These are phyloP conservation scores for Plasmodium gallinaceum DNA, from an alignment of 169 alveolate genomes.

Conservation along the genomic window DNA sequence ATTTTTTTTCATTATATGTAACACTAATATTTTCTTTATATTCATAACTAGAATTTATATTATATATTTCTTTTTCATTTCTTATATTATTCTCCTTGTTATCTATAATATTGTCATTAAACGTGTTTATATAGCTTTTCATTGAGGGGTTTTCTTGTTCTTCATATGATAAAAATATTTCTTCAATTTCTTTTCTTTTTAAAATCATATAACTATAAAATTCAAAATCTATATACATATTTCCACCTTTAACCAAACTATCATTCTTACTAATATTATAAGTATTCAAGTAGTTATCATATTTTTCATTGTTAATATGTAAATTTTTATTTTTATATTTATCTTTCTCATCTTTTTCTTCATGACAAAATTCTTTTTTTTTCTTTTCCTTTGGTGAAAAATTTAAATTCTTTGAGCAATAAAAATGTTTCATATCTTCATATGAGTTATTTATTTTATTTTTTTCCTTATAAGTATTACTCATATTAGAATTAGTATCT, in stretches of 20 bases:
- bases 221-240: background rate
- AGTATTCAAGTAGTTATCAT: background rate
- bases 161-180: background rate
- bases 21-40: background rate
- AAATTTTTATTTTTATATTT: background rate
- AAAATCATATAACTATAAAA: slow-evolving; percentile 6
- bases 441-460: no score
- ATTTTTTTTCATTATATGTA: background rate
- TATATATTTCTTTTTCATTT: background rate
- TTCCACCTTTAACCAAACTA: background rate
- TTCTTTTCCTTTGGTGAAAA: background rate
- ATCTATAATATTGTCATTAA: background rate
- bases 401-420: background rate
- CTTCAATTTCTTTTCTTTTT: slow-evolving; percentile 14
- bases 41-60: background rate
- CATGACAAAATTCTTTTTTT: background rate
- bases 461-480: no score
- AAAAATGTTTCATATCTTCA: no score
- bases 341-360: background rate
- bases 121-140: background rate
- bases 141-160: background rate
- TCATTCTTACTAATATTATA: background rate
- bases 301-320: background rate
- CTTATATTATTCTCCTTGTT: background rate
- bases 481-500: no score